phyloP scores from a whole-genome alignment of 1,284 basidiomycete genomes.

The Sporisorium iseilematis-ciliati region DNA sequence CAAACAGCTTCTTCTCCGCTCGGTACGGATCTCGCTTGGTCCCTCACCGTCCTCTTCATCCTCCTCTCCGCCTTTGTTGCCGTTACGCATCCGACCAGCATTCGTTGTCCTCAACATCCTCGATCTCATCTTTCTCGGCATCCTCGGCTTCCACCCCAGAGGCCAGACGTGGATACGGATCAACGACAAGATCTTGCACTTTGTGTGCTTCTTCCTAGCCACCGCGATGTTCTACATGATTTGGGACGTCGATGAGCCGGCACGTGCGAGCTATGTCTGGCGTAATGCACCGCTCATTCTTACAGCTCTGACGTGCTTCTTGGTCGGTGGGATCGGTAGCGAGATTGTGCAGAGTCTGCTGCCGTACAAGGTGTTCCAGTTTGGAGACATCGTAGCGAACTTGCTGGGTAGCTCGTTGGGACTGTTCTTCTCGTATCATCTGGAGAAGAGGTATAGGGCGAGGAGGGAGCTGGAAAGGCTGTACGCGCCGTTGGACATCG shows the following conservation, averaged over 20 bases:
- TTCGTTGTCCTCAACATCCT: constrained; percentile 58
- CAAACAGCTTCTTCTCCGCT: constrained; percentile 43
- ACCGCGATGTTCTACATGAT: constrained; percentile 88
- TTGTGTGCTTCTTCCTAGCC: constrained; percentile 81
- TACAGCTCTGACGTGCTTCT: constrained; percentile 73
- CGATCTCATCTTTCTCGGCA: constrained; percentile 54
- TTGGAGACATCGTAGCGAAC: constrained; percentile 84
- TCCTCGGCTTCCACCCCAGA: constrained; percentile 66
- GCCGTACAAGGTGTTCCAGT: constrained; percentile 84
- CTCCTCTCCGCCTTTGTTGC: constrained; percentile 28
- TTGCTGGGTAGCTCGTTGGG: constrained; percentile 82
- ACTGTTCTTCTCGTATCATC: constrained; percentile 72
- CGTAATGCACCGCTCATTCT: constrained; percentile 79
- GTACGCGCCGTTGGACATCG: constrained; percentile 60
- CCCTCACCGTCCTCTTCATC: neutral
- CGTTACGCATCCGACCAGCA: constrained; percentile 59
- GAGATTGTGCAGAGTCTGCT: constrained; percentile 85
- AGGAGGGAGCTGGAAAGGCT: constrained; percentile 55
- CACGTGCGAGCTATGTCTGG: constrained; percentile 81
- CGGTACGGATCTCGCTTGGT: constrained; percentile 31
- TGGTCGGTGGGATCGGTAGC: constrained; percentile 80
- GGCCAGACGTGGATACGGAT: constrained; percentile 74
- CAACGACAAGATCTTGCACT: constrained; percentile 86
- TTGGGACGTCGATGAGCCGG: constrained; percentile 82
- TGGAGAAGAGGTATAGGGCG: constrained; percentile 52